Base-by-base conservation (phyloP, 257 asterid genomes). In the Nicotiana tabacum region DNA sequence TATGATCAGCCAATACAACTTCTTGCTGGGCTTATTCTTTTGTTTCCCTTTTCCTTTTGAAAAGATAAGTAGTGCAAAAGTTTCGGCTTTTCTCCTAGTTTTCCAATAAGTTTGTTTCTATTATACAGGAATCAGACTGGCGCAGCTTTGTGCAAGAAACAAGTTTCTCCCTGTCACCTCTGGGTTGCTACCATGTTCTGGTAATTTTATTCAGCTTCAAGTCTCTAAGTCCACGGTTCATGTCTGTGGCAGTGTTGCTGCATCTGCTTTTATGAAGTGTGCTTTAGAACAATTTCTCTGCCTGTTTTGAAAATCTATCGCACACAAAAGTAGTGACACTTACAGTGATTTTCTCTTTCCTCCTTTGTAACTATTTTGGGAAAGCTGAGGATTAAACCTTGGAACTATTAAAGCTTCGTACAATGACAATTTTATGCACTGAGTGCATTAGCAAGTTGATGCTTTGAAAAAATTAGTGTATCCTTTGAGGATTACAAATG, bases 41-140 rank as follows among this genome's bases (percentile, higher is more conserved):
- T 43, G 51, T 43, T 43, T 12, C 51, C 51, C 51, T 74, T 24
- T 8, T 51, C 18, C 21, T 29, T 76, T 76, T 16, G 4, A 2
- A 16, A 51, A 48, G 15, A 48, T 51, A 74, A 27, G 39, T 74
- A 24, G 37, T 29, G 27, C 46, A 51, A 51, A 51, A 27, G 13
- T 51, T 51, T 51, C 80, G 16, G 29, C 43, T 37, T 51, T 27
- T 51, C 15, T 51, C 55, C 64, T 51, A 24, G 18, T 13, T 68
- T 67, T 77, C 18, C 30, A 55, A 83, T 81, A 80, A 9, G 6
- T 32, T 62, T 58, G 56, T 66, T 78, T 57, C 81, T 4, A 67
- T 81, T 81, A 18, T 82, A 83, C 90, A 90, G 95, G 97, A 82
- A 17, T 78, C 62, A 88, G 87, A 84, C 90, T 87, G 27, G 94